Evolutionary conservation across 1,139 yeast species (phyloP), one percentile per base, ranked within the genome.

Genomic region (Debaryomyces subglobosus): DNA sequence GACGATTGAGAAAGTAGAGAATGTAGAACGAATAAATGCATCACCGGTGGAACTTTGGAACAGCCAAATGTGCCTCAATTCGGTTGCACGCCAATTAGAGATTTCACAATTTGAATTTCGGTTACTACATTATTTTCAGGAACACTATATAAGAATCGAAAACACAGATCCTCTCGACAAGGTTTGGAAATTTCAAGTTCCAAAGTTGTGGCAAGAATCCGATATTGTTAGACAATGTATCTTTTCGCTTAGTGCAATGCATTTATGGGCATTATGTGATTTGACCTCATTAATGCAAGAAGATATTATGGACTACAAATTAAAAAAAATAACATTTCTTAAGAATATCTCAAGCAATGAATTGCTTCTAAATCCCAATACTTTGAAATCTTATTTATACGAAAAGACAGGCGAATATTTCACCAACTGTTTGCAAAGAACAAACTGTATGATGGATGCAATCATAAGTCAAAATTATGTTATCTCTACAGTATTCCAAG

Each of bases 321-420:
- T 13, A 24, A 15, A 37, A 18, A 25, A 65, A 46, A 33, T 67
- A 15, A 45, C 57, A 1, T 50, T 62, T 6, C 62, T 69, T 2
- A 59, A 63, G 7, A 54, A 65, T 13, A 44, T 70, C 5, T 53
- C 67, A 24, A 67, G 59, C 50, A 56, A 69, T 2, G 69, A 60
- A 44, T 50, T 71, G 13, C 68, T 69, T 3, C 49, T 71, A 3
- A 73, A 70, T 50, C 72, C 74, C 1, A 63, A 62, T 49, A 56
- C 54, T 37, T 47, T 68, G n/a, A 50, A 65, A 12, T 72, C 74
- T 1, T 51, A 71, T 25, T 56, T 72, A 0, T 53, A 18, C 29
- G 36, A 42, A 1, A 35, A 42, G 13, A 49, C 49, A 13, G 34
- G 47, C 6, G 53, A 51, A 27, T 52, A 50, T 40, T 52, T 48